Evolutionary conservation across 805 yeast species (phyloP), one percentile per base, ranked within the genome.

Genomic region (Ogataea trehaloabstinens): DNA sequence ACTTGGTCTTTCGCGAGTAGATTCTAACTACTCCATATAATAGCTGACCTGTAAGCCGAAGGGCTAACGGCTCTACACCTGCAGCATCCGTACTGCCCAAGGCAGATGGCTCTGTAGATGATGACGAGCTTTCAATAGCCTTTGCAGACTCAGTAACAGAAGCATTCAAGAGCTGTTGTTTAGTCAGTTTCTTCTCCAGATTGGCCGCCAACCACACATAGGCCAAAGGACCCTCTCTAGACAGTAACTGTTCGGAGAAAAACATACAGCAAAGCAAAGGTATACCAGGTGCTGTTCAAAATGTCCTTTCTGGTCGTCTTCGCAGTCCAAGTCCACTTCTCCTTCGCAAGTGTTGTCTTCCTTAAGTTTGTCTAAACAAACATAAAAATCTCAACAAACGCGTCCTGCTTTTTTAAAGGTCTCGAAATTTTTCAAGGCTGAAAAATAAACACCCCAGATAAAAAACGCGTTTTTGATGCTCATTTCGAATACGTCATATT

Each of bases 181-280:
- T 82, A 30, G 89, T 73, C 24, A 86, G 73, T 49, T 81, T 82
- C 52, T 79, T 78, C 51, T 89, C 95, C 63, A 89, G 73, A 56
- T 86, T 89, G 16, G 96, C 91, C 7, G 96, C 96, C 33, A 89
- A 70, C 96, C 96, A 89, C 6, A 88, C 89, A 48, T 82, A 85
- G 2, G 95, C 95, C 44, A 89, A 67, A 1, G 95, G 95, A 2
- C 95, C 95, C 55, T 81, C 81, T 44, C 77, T 80, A 2, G 85
- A 70, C 16, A 81, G 67, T 22, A 79, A 59, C 35, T 68, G 67
- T 37, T 75, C 80, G 2, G 79, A 68, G 44, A 65, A 71, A 48
- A 72, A 68, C 80, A 75, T 74, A 37, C 12, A 27, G 31, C 15
- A 16, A 35, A 30, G 24, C 28, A 34, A 22, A n/a, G n/a, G 25